These are phyloP conservation scores for Metrosideros polymorpha DNA, from an alignment of 441 rosid species.

Conservation along the genomic window DNA sequence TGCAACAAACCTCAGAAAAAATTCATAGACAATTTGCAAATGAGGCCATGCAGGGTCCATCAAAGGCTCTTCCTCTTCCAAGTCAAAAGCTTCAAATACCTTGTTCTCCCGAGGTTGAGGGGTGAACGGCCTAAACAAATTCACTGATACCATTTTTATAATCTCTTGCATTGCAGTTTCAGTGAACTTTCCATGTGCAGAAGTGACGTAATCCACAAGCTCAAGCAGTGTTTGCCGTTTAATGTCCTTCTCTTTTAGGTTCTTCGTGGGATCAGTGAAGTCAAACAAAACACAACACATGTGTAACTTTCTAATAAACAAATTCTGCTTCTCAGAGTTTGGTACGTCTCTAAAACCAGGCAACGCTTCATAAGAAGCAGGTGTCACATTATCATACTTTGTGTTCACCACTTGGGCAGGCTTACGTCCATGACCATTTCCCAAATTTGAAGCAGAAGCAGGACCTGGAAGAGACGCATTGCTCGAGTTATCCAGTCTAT, in stretches of 20 bases:
- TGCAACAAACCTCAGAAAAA: slow-evolving; percentile 6
- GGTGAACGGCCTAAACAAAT: slow-evolving; percentile 4
- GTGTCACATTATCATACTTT: slow-evolving; percentile 16
- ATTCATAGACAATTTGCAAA: slow-evolving; percentile 9
- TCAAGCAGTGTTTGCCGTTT: slow-evolving; percentile 8
- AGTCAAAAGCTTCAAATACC: slow-evolving; percentile 1
- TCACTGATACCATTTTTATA: slow-evolving; percentile 2
- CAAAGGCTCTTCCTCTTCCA: slow-evolving; percentile 12
- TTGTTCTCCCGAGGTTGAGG: slow-evolving; percentile 9
- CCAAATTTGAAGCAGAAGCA: slow-evolving; percentile 10
- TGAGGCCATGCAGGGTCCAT: slow-evolving; percentile 17
- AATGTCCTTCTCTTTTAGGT: slow-evolving; percentile 12
- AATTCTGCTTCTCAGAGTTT: slow-evolving; percentile 5
- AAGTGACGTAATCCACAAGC: slow-evolving; percentile 7
- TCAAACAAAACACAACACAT: slow-evolving; percentile 10
- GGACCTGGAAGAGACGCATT: slow-evolving; percentile 3
- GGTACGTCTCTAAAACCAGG: slow-evolving; percentile 9
- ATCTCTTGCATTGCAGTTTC: slow-evolving; percentile 4
- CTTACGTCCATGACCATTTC: slow-evolving; percentile 29
- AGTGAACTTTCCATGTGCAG: slow-evolving; percentile 5
- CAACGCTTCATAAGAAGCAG: slow-evolving; percentile 21
- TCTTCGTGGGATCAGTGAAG: slow-evolving; percentile 6
- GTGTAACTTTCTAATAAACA: slow-evolving; percentile 7
- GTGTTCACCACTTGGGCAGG: slow-evolving; percentile 13
- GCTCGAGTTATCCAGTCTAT: slow-evolving; percentile 20